Percentiles rank a stretch among this genome's conserved stretches.
Conservation (phyloP, 352 stramenopile genomes). For the Peronospora belbahrii region DNA sequence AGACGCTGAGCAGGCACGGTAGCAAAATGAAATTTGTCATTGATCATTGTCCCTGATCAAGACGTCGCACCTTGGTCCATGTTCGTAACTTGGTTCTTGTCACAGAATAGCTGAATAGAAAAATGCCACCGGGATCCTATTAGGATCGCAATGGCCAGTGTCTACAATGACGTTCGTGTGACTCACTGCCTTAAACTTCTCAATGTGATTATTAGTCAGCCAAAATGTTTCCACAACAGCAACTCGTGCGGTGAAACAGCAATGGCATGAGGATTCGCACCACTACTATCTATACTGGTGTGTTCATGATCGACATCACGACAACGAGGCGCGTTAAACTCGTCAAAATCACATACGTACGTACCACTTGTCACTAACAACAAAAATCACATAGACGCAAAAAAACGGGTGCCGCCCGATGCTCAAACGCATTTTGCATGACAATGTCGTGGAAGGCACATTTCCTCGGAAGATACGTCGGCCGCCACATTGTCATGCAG, state of each 20-base stretch:
- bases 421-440: slow-evolving; percentile 43
- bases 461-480: slow-evolving; percentile 67
- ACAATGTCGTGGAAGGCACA: slow-evolving; percentile 50
- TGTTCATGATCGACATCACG: slow-evolving; percentile 88
- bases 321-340: slow-evolving; percentile 75
- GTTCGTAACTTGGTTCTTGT: slow-evolving; percentile 91
- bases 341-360: slow-evolving; percentile 83
- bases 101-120: slow-evolving; percentile 90
- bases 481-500: too few species aligned
- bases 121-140: slow-evolving; percentile 89
- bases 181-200: slow-evolving; percentile 91
- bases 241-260: slow-evolving; percentile 87
- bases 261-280: slow-evolving; percentile 71
- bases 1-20: slow-evolving; percentile 89
- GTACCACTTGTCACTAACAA: slow-evolving; percentile 61
- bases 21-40: slow-evolving; percentile 91
- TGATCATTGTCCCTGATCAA: slow-evolving; percentile 82
- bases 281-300: slow-evolving; percentile 87
- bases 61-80: slow-evolving; percentile 86
- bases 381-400: slow-evolving; percentile 76
- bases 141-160: slow-evolving; percentile 92
- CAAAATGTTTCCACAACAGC: slow-evolving; percentile 79
- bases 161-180: slow-evolving; percentile 91
- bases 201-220: slow-evolving; percentile 80
- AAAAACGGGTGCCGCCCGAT: slow-evolving; percentile 57